Evolutionary conservation across 2,329 filamentous ascomycete genomes (phyloP).

Genomic region (Graphiopsis chlorocephala): DNA sequence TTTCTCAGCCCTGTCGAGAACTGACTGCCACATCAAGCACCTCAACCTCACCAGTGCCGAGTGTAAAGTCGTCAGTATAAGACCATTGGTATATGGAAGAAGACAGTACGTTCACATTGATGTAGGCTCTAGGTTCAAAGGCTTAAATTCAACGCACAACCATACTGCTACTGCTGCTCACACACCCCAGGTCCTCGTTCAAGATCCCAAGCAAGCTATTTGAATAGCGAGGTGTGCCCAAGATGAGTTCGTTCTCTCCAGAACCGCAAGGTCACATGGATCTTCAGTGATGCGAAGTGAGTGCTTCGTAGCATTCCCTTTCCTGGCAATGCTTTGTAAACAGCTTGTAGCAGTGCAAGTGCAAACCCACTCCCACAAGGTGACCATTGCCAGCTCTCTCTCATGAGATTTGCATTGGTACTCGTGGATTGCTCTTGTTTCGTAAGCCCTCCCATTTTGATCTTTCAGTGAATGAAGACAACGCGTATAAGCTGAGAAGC

Average conservation of each 20-base stretch:
- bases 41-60: background rate
- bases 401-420: background rate
- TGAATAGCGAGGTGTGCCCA: background rate
- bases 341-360: background rate
- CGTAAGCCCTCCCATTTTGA: background rate
- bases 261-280: background rate
- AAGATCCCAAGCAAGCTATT: background rate
- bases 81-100: background rate
- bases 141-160: background rate
- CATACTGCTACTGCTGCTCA: background rate
- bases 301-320: background rate
- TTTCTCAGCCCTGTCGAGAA: background rate
- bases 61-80: background rate
- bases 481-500: background rate
- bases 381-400: background rate
- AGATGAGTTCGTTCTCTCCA: background rate
- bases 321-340: background rate
- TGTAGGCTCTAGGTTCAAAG: background rate
- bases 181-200: background rate
- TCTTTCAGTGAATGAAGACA: background rate
- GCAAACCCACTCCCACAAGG: background rate
- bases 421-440: background rate
- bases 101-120: background rate
- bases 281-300: background rate
- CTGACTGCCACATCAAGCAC: background rate